Evolutionary conservation across 306 rosid genomes (phyloP), one percentile per base, ranked within the genome.

Genomic region (Glycyrrhiza uralensis): DNA sequence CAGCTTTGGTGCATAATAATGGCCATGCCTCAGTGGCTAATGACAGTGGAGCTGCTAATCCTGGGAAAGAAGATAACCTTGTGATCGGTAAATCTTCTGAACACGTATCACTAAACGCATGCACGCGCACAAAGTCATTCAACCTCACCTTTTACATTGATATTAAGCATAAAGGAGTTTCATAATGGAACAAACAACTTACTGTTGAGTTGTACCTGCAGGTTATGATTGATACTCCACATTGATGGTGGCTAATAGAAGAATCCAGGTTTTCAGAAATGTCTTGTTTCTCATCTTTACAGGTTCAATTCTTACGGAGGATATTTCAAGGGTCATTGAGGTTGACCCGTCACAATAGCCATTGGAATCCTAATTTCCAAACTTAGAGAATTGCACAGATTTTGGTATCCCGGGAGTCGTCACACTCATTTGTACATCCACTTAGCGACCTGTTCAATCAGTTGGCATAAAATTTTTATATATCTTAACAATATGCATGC

Each of bases 341-440:
- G 80, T 56, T 85, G 68, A 70, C 30, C 56, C 39, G 10, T 69
- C 70, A 73, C 59, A 44, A 41, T 63, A 76, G 58, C 76, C 28
- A 19, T 72, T 67, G 59, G 64, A 74, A 70, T 74, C 89, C 72
- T 73, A 57, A 17, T 76, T 82, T 78, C 63, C 52, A 36, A 74
- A 74, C 46, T 32, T 47, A 44, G 69, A 47, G 74, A 39, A 64
- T 12, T 64, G 65, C 75, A 56, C 82, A 68, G 74, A 71, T 87
- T 82, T 84, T 79, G 88, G 68, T 66, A 72, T 80, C 84, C 20
- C 79, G 69, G 41, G 75, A 28, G 61, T 20, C 13, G 30, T 57
- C 75, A 35, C 79, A 35, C 79, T 84, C 58, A 22, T 76, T 66
- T 90, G 92, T 90, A 86, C 81, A 80, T 86, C 85, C 79, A 58